Percentiles rank a stretch among this genome's conserved stretches.
These are phyloP conservation scores for Teunomyces pallodes DNA, from an alignment of 805 yeast genomes.

Conservation along the genomic window DNA sequence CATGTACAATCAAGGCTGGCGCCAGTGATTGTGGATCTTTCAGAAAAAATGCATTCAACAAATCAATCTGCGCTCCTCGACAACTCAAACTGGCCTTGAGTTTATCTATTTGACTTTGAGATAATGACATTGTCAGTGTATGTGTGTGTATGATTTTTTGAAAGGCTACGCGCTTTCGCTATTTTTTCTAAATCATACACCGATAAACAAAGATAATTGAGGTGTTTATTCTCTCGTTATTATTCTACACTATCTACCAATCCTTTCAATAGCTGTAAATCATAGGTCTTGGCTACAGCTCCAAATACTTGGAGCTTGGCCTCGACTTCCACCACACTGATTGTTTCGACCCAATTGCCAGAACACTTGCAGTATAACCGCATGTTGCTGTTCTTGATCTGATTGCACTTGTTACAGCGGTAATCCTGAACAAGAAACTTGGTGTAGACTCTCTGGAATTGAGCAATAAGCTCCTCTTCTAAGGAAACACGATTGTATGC, in stretches of 20 bases:
- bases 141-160: background rate
- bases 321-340: constrained; percentile 43
- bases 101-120: background rate
- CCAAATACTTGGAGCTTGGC: constrained; percentile 47
- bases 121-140: background rate
- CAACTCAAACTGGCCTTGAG: constrained; percentile 18
- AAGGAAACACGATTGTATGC: constrained; percentile 63
- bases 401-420: constrained; percentile 74
- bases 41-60: constrained; percentile 35
- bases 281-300: constrained; percentile 60
- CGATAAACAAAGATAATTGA: background rate
- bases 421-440: constrained; percentile 75
- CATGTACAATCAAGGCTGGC: constrained; percentile 45
- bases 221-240: background rate
- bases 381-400: constrained; percentile 64
- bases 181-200: background rate
- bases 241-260: constrained; percentile 25
- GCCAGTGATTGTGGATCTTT: constrained; percentile 24
- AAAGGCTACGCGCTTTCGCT: background rate
- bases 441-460: constrained; percentile 54
- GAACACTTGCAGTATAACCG: constrained; percentile 81
- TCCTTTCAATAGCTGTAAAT: constrained; percentile 52
- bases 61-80: constrained; percentile 33
- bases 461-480: constrained; percentile 76
- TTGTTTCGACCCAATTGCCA: constrained; percentile 72